phyloP scores from a whole-genome alignment of 1,139 yeast species.

The Pichia norvegensis region DNA sequence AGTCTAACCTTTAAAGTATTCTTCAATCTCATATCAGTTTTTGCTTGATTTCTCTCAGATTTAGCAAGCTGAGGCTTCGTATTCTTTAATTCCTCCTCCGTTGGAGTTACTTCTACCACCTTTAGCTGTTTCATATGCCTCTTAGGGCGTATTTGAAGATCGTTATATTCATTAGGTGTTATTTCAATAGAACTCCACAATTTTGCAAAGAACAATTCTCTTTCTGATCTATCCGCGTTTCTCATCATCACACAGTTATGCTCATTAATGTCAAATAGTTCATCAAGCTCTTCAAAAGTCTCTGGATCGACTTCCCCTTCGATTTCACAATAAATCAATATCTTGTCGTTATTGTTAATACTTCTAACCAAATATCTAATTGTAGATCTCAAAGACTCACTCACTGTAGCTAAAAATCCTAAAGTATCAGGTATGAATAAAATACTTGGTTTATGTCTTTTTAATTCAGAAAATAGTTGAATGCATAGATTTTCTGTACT shows the following conservation, averaged over 20 bases:
- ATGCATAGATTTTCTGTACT: slow-evolving; percentile 82
- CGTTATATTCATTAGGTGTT: slow-evolving; percentile 61
- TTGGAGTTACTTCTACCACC: slow-evolving; percentile 24
- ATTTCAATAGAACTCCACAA: slow-evolving; percentile 50
- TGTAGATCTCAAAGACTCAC: slow-evolving; percentile 64
- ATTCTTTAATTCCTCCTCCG: slow-evolving; percentile 1
- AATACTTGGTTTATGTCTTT: slow-evolving; percentile 84
- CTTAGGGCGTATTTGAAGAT: slow-evolving; percentile 43
- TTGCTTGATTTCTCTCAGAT: slow-evolving; percentile 28
- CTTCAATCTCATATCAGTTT: slow-evolving; percentile 69
- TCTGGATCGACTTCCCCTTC: slow-evolving; percentile 31
- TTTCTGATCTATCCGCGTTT: slow-evolving; percentile 38
- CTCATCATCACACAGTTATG: slow-evolving; percentile 38
- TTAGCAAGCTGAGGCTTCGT: slow-evolving; percentile 35
- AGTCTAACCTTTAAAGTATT: slow-evolving; percentile 78
- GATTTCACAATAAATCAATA: slow-evolving; percentile 71
- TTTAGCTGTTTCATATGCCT: slow-evolving; percentile 40
- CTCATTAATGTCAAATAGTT: slow-evolving; percentile 22
- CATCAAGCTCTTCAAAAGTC: slow-evolving; percentile 19
- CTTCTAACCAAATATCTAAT: slow-evolving; percentile 62
- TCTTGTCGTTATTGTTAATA: slow-evolving; percentile 62
- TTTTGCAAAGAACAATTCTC: slow-evolving; percentile 48
- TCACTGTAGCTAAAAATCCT: slow-evolving; percentile 63
- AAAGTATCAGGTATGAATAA: slow-evolving; percentile 79
- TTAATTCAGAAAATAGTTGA: slow-evolving; percentile 80